phyloP scores from a whole-genome alignment of 2,329 filamentous ascomycete species.

The Colletotrichum acutatum region DNA sequence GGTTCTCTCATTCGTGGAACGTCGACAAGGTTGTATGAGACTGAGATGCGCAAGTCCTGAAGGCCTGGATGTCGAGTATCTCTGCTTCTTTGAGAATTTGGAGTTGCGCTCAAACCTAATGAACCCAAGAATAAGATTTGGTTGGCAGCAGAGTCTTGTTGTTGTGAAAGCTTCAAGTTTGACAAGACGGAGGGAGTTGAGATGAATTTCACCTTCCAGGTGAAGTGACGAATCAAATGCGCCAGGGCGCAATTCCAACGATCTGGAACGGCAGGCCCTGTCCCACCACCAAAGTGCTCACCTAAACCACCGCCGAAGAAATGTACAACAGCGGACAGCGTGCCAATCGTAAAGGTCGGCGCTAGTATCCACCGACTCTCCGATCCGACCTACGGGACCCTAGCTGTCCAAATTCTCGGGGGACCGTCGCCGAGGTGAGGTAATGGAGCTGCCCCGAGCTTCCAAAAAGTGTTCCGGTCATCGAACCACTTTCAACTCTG shows the following conservation, averaged over 20 bases:
- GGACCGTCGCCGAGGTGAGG: conserved; percentile 17
- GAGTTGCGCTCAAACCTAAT: too few relatives aligned
- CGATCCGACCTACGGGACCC: background rate
- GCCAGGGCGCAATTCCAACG: background rate
- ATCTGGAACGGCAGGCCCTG: background rate
- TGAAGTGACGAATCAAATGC: conserved; percentile 3
- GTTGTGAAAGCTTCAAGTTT: background rate
- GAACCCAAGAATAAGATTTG: background rate
- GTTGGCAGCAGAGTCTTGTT: background rate
- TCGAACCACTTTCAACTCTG: conserved; percentile 21
- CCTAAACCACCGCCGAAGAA: background rate
- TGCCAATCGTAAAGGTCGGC: conserved; percentile 2
- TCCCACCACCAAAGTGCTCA: background rate
- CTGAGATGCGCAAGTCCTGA: too few relatives aligned
- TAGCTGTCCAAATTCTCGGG: background rate
- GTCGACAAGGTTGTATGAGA: too few relatives aligned
- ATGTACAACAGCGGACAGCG: background rate
- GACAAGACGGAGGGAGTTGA: background rate
- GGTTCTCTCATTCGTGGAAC: background rate
- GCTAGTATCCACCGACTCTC: conserved; percentile 21
- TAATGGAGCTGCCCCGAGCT: conserved; percentile 19
- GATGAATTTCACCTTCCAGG: background rate
- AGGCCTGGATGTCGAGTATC: too few relatives aligned
- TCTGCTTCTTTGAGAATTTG: too few relatives aligned
- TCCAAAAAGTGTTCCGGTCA: conserved; percentile 12